phyloP scores from a whole-genome alignment of 192 early-diverging fungal genomes.

The Jimgerdemannia flammicorona region DNA sequence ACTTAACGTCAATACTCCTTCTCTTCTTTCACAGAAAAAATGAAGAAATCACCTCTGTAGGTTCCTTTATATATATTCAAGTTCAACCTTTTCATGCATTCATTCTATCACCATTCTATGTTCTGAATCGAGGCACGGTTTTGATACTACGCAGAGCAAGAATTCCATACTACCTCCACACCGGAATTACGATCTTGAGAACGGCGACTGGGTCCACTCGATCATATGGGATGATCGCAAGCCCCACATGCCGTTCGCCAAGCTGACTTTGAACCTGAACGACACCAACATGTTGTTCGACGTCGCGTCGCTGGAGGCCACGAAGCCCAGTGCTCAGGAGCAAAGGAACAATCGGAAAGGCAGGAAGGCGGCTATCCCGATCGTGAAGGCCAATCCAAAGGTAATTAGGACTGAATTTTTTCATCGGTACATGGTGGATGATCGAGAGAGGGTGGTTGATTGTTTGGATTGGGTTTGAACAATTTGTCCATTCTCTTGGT shows the following conservation, averaged over 20 bases:
- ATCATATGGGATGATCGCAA: slow-evolving; percentile 80
- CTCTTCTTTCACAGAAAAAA: neutral
- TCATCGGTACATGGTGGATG: neutral
- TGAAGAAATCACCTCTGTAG: neutral
- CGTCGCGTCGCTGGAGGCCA: slow-evolving; percentile 42
- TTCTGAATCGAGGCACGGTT: neutral
- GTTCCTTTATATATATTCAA: neutral
- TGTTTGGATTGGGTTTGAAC: too few relatives aligned
- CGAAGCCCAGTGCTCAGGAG: slow-evolving; percentile 24
- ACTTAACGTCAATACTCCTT: neutral
- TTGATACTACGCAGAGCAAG: neutral
- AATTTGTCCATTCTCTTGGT: neutral
- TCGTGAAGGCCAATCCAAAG: neutral
- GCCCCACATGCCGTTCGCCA: slow-evolving; percentile 47
- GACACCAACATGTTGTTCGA: slow-evolving; percentile 79
- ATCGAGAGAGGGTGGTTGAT: too few relatives aligned
- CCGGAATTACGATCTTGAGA: slow-evolving; percentile 59
- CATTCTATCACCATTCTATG: too few relatives aligned
- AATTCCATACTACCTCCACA: neutral
- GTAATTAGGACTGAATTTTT: neutral
- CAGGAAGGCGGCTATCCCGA: slow-evolving; percentile 12
- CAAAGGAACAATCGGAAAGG: slow-evolving; percentile 27
- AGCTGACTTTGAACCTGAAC: slow-evolving; percentile 58
- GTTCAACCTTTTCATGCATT: too few relatives aligned
- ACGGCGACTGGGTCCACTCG: slow-evolving; percentile 66